Evolutionary conservation across 164 flowering plant genomes (phyloP).

Genomic region (Chloranthus sessilifolius): DNA sequence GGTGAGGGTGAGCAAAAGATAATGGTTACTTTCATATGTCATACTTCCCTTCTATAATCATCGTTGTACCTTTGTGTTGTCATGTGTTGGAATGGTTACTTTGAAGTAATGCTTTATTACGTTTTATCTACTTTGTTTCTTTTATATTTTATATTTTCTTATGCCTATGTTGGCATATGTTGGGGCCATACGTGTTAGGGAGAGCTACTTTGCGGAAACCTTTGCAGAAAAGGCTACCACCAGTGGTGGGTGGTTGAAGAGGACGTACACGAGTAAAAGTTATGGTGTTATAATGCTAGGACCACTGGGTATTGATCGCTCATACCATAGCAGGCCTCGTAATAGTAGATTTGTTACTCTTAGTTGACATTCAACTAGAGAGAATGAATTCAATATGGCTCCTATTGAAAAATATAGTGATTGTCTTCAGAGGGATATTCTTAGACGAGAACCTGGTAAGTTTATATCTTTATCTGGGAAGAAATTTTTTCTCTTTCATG

Average conservation of each 20-base stretch:
- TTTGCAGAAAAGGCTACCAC: constrained; percentile 14
- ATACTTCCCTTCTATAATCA: background rate
- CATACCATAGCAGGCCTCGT: too few relatives aligned
- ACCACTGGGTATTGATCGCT: constrained; percentile 7
- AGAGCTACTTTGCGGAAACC: constrained; percentile 27
- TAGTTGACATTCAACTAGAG: constrained; percentile 12
- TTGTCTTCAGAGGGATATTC: constrained; percentile 12
- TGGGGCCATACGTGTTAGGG: constrained; percentile 21
- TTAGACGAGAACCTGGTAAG: constrained; percentile 18
- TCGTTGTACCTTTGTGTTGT: background rate
- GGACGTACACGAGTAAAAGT: constrained; percentile 10
- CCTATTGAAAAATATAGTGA: constrained; percentile 12
- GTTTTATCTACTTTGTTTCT: too few relatives aligned
- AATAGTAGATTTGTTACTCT: constrained; percentile 8
- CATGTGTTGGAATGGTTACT: background rate
- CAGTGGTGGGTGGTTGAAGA: constrained; percentile 20
- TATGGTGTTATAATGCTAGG: constrained; percentile 8
- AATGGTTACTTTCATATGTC: background rate
- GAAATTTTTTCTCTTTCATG: too few relatives aligned
- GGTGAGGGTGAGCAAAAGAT: constrained; percentile 21
- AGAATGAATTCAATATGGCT: constrained; percentile 12
- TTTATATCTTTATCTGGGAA: too few relatives aligned
- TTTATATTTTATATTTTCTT: too few relatives aligned
- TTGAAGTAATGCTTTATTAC: too few relatives aligned
- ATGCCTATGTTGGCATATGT: too few relatives aligned